Evolutionary conservation across 2,329 filamentous ascomycete genomes (phyloP).

Genomic region (Neopestalotiopsis sp.): DNA sequence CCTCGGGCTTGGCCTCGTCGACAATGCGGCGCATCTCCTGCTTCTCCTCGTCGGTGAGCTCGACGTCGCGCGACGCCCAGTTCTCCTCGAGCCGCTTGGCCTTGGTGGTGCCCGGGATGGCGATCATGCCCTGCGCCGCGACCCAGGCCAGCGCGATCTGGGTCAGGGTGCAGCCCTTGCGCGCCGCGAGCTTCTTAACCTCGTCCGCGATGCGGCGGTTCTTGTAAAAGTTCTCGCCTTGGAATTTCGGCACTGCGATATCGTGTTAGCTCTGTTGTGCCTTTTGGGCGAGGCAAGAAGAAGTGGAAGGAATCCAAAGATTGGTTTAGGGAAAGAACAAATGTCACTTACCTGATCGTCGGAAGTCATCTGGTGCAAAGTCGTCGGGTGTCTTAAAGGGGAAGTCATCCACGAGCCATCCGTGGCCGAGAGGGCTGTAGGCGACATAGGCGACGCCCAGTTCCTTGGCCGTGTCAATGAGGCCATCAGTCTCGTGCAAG

Average conservation of each 20-base stretch:
- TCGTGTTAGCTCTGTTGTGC: not conserved
- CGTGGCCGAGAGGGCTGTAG: slow-evolving; percentile 51
- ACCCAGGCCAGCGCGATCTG: slow-evolving; percentile 43
- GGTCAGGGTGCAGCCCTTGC: slow-evolving; percentile 37
- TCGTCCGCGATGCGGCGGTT: slow-evolving; percentile 46
- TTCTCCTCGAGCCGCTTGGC: slow-evolving; percentile 17
- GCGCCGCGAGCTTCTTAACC: slow-evolving; percentile 43
- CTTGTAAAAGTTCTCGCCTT: slow-evolving; percentile 51
- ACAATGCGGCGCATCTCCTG: slow-evolving; percentile 33
- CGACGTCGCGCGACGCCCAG: slow-evolving; percentile 39
- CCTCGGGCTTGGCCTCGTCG: slow-evolving; percentile 11
- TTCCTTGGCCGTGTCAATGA: slow-evolving; percentile 18
- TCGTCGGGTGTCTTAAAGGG: slow-evolving; percentile 48
- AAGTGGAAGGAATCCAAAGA: too few species aligned
- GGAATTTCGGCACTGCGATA: slow-evolving; percentile 36
- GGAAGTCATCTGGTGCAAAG: slow-evolving; percentile 47
- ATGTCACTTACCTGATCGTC: slow-evolving; percentile 37
- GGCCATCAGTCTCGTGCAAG: slow-evolving; percentile 25
- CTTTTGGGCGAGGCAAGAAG: too few species aligned
- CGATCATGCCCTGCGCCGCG: slow-evolving; percentile 26
- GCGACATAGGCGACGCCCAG: slow-evolving; percentile 46
- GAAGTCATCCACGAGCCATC: slow-evolving; percentile 51
- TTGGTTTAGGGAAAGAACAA: slow-evolving; percentile 16
- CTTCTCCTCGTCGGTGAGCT: slow-evolving; percentile 39
- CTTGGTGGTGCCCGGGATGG: slow-evolving; percentile 20